phyloP scores from a whole-genome alignment of 2,329 filamentous ascomycete genomes.

The Plectosphaerella plurivora region DNA sequence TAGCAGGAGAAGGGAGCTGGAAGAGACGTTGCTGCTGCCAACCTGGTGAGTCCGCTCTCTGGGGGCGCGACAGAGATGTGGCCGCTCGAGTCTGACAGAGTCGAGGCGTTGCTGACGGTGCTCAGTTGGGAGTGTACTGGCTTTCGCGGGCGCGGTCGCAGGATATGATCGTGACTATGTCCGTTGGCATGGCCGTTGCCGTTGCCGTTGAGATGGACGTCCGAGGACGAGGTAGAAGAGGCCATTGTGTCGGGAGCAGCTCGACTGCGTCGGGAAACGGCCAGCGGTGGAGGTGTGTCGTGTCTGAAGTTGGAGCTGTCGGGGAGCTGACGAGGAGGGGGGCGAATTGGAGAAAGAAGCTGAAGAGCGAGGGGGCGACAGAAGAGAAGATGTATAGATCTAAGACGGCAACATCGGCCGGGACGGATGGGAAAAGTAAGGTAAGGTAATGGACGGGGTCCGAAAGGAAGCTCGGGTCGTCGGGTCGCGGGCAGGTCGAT shows the following conservation, averaged over 20 bases:
- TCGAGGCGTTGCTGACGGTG: constrained; percentile 8
- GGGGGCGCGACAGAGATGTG: background rate
- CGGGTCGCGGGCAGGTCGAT: too few species aligned
- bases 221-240: background rate
- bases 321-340: too few species aligned
- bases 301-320: too few species aligned
- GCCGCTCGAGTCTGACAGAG: constrained; percentile 5
- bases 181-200: constrained; percentile 17
- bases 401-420: too few species aligned
- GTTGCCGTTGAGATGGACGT: constrained; percentile 6
- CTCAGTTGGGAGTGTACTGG: constrained; percentile 37
- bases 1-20: background rate
- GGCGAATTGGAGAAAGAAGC: too few species aligned
- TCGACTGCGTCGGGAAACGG: background rate
- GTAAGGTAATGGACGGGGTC: too few species aligned
- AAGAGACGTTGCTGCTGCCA: background rate
- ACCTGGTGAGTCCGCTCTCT: constrained; percentile 11
- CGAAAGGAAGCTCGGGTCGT: too few species aligned
- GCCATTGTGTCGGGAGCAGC: background rate
- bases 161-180: constrained; percentile 32
- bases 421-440: too few species aligned
- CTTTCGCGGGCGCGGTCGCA: constrained; percentile 47
- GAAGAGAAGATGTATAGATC: too few species aligned
- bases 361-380: too few species aligned
- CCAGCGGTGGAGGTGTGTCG: background rate